These are phyloP conservation scores for Conticribra weissflogii DNA, from an alignment of 108 stramenopile species.

Conservation along the genomic window DNA sequence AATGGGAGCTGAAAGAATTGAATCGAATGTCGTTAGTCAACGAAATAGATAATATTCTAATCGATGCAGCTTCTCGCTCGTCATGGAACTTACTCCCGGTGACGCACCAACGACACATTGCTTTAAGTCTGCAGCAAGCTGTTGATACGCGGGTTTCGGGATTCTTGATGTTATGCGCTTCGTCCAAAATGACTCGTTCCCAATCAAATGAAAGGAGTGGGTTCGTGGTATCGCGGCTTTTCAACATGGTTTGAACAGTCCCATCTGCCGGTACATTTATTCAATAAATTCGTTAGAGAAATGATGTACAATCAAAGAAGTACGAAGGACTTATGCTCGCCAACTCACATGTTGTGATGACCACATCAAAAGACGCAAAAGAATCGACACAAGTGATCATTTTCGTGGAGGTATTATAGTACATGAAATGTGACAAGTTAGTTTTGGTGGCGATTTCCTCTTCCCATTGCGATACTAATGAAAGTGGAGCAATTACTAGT, in stretches of 20 bases:
- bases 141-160: conserved; percentile 66
- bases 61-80: too few species aligned
- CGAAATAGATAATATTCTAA: too few species aligned
- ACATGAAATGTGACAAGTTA: conserved; percentile 56
- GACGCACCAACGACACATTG: conserved; percentile 79
- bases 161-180: conserved; percentile 84
- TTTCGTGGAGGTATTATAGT: conserved; percentile 57
- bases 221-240: conserved; percentile 17
- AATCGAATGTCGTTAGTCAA: too few species aligned
- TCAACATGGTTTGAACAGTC: conserved; percentile 48
- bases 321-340: not conserved
- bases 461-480: conserved; percentile 84
- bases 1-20: conserved; percentile 55
- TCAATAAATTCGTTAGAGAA: too few species aligned
- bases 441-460: conserved; percentile 83
- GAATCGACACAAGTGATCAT: conserved; percentile 11
- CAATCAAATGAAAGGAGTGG: conserved; percentile 55
- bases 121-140: conserved; percentile 66
- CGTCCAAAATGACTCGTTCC: conserved; percentile 82
- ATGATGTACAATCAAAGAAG: too few species aligned
- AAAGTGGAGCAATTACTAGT: conserved; percentile 81
- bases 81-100: conserved; percentile 69
- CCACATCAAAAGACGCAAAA: conserved; percentile 72
- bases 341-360: conserved; percentile 71
- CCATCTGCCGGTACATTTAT: conserved; percentile 42